Base-by-base conservation (phyloP, 2,329 filamentous ascomycete species). In the Alternaria burnsii region DNA sequence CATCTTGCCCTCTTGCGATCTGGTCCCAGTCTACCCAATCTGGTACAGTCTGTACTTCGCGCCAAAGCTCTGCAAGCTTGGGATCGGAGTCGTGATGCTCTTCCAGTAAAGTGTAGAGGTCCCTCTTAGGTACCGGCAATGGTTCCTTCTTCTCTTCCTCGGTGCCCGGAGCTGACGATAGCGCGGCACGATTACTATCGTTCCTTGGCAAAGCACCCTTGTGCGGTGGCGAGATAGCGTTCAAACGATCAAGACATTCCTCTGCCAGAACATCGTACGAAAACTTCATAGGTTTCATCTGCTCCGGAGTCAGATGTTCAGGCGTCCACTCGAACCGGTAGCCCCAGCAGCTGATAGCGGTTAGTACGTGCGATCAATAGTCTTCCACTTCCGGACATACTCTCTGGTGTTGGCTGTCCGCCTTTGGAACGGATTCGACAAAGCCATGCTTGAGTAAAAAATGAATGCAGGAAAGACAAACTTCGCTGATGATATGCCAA, bases 1-100 rank as follows among this genome's bases (percentile, higher is more conserved):
- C 86, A 67, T 91, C 86, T 73, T 94, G 91, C 0, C 91, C 91
- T 70, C 91, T 83, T 60, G 84, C 82, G 57, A 94, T 89, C 72
- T 93, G 90, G 2, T 85, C 85, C 91, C 90, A 94, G 73, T 93
- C 87, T 3, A 94, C 91, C 90, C 91, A 94, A 1, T 85, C 82
- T 0, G 91, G 91, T 4, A 92, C 78, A 0, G 84, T 88, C 58
- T 87, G 89, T 57, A 91, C 82, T 71, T 93, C 83, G 0, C 78
- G 74, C 91, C 91, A 94, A 9, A 94, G 79, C 55, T 84, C 68
- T 8, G 75, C 70, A 22, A 89, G 79, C 40, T 86, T 84, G 24
- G 84, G 79, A 67, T 94, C 86, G 6, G 82, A 80, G 2, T 79
- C 73, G 10, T 83, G 81, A 73, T 93, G 82, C 6, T 89, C 82